Evolutionary conservation across 163 green algal species (phyloP), one percentile per base, ranked within the genome.

Genomic region (Picocystis sp.): DNA sequence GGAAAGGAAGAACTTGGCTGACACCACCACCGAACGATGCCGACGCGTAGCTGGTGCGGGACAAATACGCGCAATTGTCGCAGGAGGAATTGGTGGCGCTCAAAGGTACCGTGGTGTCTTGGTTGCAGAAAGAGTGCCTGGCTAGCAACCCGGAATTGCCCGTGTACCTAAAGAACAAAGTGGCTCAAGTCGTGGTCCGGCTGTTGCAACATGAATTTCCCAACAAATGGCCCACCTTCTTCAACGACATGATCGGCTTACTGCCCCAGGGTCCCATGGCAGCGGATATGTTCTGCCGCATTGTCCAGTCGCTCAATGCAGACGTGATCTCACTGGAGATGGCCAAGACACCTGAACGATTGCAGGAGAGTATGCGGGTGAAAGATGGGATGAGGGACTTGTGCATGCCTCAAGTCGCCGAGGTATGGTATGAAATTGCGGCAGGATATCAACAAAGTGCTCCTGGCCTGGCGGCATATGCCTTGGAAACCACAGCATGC

Each of bases 301-400:
- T 96, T 48, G 58, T 95, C 29, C 55, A 75, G 11, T 63, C 77
- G 2, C 66, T 97, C 43, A 84, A 97, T 55, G 80, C 89, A 53
- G 88, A 96, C 63, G 65, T 97, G 15, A 82, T 97, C 45, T 77
- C 60, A 25, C 65, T 93, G 49, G 87, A 96, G 9, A 87, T 94
- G 44, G 76, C 82, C 9, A 77, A 84, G 64, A 82, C 72, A 29
- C 63, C 73, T 22, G 80, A 84, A 41, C 78, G 83, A 48, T 74
- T 71, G 42, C 77, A 77, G 52, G 64, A 75, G 52, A 75, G 57
- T 52, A 89, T 89, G 77, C 63, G 77, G 35, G 69, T 93, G 35
- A 93, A 97, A 70, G 87, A 97, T 63, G 71, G 71, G 45, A 95
- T 97, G 86, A 74, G 87, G 2, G 83, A 93, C 53, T 62, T 69